Conservation (phyloP, 805 yeast genomes). For the Candida schatavii region DNA sequence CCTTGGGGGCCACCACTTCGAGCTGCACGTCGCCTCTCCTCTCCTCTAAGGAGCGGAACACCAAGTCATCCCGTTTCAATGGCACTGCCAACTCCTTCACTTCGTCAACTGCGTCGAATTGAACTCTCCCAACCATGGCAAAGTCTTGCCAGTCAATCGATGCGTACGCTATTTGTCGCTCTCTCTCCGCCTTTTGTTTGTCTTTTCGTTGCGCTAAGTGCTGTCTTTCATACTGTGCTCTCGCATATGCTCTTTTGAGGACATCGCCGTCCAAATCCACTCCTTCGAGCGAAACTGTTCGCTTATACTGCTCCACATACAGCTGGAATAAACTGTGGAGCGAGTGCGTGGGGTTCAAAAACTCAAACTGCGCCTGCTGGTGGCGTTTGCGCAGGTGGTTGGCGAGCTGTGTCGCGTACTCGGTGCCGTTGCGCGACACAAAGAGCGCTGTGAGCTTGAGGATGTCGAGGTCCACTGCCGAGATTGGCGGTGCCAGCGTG, state of each 20-base stretch:
- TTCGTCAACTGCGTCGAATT: constrained; percentile 59
- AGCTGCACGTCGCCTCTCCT: constrained; percentile 34
- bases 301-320: constrained; percentile 55
- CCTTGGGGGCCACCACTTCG: constrained; percentile 21
- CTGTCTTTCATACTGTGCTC: constrained; percentile 54
- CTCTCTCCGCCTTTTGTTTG: constrained; percentile 34
- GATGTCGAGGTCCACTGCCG: constrained; percentile 62
- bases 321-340: constrained; percentile 49
- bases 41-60: constrained; percentile 58
- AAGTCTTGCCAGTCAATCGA: constrained; percentile 89
- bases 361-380: constrained; percentile 61
- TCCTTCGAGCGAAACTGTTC: constrained; percentile 16
- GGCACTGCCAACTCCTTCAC: constrained; percentile 57
- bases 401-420: constrained; percentile 30
- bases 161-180: constrained; percentile 53
- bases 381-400: constrained; percentile 36
- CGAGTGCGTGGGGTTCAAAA: constrained; percentile 59
- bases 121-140: constrained; percentile 63
- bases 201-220: constrained; percentile 27
- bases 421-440: constrained; percentile 58
- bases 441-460: constrained; percentile 71
- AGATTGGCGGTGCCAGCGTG: constrained; percentile 37
- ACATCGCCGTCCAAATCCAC: constrained; percentile 6
- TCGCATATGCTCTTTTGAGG: constrained; percentile 44
- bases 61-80: constrained; percentile 53